A percentile compares a stretch with the other conserved stretches of the same genome.
phyloP scores from a whole-genome alignment of 257 asterid genomes.

The Solanum paucissectum region DNA sequence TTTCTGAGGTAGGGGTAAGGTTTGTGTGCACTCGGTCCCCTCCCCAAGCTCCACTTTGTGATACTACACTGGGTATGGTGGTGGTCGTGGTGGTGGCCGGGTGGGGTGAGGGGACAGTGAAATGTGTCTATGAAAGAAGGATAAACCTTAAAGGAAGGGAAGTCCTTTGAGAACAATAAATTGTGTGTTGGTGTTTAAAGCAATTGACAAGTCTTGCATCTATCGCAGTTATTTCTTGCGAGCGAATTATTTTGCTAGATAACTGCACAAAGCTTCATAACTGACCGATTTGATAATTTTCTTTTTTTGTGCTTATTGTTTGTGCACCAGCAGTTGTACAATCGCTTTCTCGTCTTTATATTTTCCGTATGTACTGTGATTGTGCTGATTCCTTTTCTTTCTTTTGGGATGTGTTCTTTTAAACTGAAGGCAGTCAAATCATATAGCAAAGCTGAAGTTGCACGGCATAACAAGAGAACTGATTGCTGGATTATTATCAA shows the following conservation, averaged over 20 bases:
- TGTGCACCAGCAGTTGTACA: background rate
- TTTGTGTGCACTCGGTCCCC: too few relatives aligned
- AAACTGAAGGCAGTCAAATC: conserved; percentile 32
- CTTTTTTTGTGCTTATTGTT: background rate
- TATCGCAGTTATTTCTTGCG: too few relatives aligned
- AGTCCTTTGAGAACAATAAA: background rate
- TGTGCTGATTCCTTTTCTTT: background rate
- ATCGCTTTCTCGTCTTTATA: background rate
- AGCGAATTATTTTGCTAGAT: background rate
- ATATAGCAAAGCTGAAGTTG: conserved; percentile 61
- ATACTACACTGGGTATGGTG: too few relatives aligned
- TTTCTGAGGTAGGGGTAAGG: too few relatives aligned
- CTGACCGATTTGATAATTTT: background rate
- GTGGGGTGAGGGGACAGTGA: background rate
- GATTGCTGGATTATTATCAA: conserved; percentile 98
- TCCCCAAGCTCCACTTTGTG: too few relatives aligned
- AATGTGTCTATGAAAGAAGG: background rate
- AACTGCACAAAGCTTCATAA: background rate
- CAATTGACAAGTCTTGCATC: background rate
- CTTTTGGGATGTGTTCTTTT: background rate
- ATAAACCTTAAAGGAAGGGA: background rate
- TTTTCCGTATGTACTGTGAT: background rate
- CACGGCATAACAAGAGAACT: conserved; percentile 65
- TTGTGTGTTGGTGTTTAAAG: background rate
- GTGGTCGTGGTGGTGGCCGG: too few relatives aligned